These are phyloP conservation scores for Tetracladium marchalianum DNA, from an alignment of 495 filamentous ascomycete species.

Conservation along the genomic window DNA sequence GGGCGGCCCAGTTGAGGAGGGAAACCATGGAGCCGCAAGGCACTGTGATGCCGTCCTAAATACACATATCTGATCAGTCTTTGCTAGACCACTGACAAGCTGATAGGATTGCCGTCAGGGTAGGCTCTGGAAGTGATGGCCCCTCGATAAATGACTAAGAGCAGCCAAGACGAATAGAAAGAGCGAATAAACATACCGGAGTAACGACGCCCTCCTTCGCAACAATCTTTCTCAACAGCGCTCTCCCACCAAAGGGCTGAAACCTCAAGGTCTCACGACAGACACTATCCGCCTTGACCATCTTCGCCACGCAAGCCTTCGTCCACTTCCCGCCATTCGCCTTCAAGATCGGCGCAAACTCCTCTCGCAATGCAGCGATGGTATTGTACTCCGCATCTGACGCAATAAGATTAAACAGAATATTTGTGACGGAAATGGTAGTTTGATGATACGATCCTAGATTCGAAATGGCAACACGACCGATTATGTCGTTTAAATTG, in stretches of 20 bases:
- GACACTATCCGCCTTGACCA: constrained; percentile 28
- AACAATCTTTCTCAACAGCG: constrained; percentile 23
- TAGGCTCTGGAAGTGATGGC: too few species aligned
- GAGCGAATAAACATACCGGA: too few species aligned
- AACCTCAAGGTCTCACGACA: constrained; percentile 30
- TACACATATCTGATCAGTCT: constrained; percentile 17
- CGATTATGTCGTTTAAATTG: constrained; percentile 16
- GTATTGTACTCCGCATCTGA: constrained; percentile 27
- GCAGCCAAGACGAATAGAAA: too few species aligned
- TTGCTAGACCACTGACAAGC: too few species aligned
- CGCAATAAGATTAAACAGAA: constrained; percentile 22
- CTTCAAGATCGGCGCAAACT: constrained; percentile 13
- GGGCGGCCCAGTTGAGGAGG: constrained; percentile 21
- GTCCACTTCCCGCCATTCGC: constrained; percentile 21
- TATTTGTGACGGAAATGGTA: constrained; percentile 14
- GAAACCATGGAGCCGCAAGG: constrained; percentile 22
- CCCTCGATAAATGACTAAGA: too few species aligned
- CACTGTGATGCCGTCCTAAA: constrained; percentile 24
- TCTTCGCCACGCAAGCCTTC: constrained; percentile 22
- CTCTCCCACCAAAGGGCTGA: constrained; percentile 24
- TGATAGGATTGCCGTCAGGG: too few species aligned
- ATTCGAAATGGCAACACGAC: constrained; percentile 19
- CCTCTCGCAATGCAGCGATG: constrained; percentile 25
- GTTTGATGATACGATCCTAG: constrained; percentile 24
- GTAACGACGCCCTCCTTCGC: background rate